Evolutionary conservation across 2,329 filamentous ascomycete species (phyloP), one percentile per base, ranked within the genome.

Genomic region (Cladosporium austrohemisphaericum): DNA sequence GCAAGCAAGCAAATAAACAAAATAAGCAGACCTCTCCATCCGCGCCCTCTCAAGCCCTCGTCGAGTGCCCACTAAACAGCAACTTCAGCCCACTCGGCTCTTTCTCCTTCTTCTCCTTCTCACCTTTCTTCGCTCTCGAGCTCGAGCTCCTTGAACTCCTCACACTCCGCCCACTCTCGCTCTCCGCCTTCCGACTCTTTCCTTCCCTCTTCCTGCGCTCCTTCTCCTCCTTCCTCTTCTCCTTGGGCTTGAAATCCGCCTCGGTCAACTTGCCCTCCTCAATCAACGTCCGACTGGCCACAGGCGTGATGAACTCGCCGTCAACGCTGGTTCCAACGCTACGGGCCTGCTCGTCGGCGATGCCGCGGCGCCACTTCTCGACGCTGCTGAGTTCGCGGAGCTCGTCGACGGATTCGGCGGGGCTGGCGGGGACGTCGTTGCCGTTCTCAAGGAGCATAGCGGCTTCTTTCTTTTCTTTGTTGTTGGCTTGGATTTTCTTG

Each of bases 401-500:
- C 57, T 84, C 78, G 44, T 83, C 78, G 56, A 79, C 70, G 46
- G 68, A 65, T 50, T 65, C 60, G 14, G 35, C 52, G 11, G 52
- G 47, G 9, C n/a, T 44, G 16, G 50, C 53, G 10, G 54, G 53
- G 38, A 54, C 43, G 8, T 37, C 31, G 1, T 26, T 16, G 13
- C 55, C 52, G 45, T 59, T 58, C 28, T 61, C 57, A 9, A 57
- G 45, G 14, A 59, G 37, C 3, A 48, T 55, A 4, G 41, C 22
- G 19, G 23, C 29, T 10, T 49, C 45, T 20, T 61, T 60, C 22
- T 68, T 65, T 9, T 37, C 23, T 8, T 62, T 64, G 26, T 71
- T 71, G 50, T 70, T 69, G 11, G 65, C 72, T 60, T 75, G 74
- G 57, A 97, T 88, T 59, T 83, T 85, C 76, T 96, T 94, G 70